These are phyloP conservation scores for Chrysoporthe puriensis DNA, from an alignment of 2,329 filamentous ascomycete species.

Conservation along the genomic window DNA sequence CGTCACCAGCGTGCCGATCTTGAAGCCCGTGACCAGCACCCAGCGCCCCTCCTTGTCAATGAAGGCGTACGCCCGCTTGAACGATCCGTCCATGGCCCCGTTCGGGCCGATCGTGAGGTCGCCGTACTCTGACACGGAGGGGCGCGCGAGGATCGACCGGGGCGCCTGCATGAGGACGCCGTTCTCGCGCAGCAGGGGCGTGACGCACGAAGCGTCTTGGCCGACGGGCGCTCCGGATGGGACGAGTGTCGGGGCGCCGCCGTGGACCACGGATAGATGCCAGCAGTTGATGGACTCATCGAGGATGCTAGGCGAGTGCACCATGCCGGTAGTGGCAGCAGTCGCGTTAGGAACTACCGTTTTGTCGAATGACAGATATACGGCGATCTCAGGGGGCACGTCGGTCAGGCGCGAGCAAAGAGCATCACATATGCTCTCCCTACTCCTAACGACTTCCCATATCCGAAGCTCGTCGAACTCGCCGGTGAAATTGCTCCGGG, in stretches of 20 bases:
- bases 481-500: background rate
- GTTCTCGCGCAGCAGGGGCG: background rate
- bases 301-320: background rate
- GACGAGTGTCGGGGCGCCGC: background rate
- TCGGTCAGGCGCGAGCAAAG: constrained; percentile 1
- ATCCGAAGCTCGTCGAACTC: constrained; percentile 1
- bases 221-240: background rate
- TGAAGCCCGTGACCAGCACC: constrained; percentile 2
- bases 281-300: background rate
- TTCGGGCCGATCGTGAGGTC: background rate
- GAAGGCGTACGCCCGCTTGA: background rate
- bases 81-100: background rate
- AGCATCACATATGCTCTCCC: background rate
- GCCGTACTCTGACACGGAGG: background rate
- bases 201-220: background rate
- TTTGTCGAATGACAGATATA: constrained; percentile 1
- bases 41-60: background rate
- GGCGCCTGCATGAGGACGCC: background rate
- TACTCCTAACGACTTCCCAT: background rate
- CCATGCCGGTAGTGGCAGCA: background rate
- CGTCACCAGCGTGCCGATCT: constrained; percentile 1
- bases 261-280: background rate
- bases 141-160: background rate
- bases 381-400: background rate
- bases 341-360: background rate